phyloP scores from a whole-genome alignment of 2,329 filamentous ascomycete species.

The Trichoderma breve region DNA sequence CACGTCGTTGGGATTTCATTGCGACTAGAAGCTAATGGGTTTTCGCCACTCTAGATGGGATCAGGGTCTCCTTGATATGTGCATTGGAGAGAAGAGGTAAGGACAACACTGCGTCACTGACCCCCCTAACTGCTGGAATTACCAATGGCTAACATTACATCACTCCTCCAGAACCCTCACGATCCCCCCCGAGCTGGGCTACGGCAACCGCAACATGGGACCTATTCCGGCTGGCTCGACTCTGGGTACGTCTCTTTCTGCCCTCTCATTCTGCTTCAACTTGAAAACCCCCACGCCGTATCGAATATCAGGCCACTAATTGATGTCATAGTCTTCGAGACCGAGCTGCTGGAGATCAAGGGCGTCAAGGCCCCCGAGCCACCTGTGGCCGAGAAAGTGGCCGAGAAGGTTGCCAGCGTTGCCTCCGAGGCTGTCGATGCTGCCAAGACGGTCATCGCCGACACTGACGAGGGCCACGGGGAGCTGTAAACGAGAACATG shows the following conservation, averaged over 20 bases:
- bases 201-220: slow-evolving; percentile 72
- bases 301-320: slow-evolving; percentile 20
- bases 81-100: slow-evolving; percentile 83
- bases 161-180: slow-evolving; percentile 63
- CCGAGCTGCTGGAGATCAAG: slow-evolving; percentile 79
- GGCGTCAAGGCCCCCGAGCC: slow-evolving; percentile 54
- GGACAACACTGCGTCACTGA: slow-evolving; percentile 21
- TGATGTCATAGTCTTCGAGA: slow-evolving; percentile 71
- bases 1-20: background rate
- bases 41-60: slow-evolving; percentile 65
- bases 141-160: slow-evolving; percentile 23
- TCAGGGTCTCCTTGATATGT: slow-evolving; percentile 86
- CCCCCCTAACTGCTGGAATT: background rate
- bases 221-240: slow-evolving; percentile 82
- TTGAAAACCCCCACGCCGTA: slow-evolving; percentile 14
- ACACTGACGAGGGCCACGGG: slow-evolving; percentile 60
- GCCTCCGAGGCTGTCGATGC: slow-evolving; percentile 31
- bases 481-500: slow-evolving; percentile 47
- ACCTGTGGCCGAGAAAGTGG: slow-evolving; percentile 24
- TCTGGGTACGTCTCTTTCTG: slow-evolving; percentile 54
- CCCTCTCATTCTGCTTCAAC: slow-evolving; percentile 27
- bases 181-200: slow-evolving; percentile 82
- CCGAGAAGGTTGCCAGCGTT: slow-evolving; percentile 26
- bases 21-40: background rate
- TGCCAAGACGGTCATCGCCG: slow-evolving; percentile 51